Percentiles rank a stretch among this genome's conserved stretches.
Conservation (phyloP, 2,329 filamentous ascomycete genomes). For the Colletotrichum abscissum region DNA sequence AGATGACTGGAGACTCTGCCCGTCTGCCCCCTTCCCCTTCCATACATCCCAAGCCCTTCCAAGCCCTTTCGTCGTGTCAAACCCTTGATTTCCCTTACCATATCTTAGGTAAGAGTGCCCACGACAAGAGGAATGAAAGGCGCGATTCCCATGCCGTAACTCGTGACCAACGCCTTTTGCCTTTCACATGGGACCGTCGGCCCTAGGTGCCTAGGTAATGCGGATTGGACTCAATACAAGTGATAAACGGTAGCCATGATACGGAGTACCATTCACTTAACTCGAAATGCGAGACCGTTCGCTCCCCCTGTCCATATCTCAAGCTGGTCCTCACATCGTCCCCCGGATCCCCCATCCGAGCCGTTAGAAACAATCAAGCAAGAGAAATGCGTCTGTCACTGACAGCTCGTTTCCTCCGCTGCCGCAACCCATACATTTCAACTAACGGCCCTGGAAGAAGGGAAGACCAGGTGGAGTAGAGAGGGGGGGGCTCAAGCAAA, state of each 20-base stretch:
- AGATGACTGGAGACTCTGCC: neutral
- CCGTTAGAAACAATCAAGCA: neutral
- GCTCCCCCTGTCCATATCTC: neutral
- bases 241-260: too few species aligned
- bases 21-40: neutral
- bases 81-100: neutral
- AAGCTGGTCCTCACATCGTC: neutral
- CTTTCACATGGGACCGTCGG: neutral
- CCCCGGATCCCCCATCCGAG: neutral
- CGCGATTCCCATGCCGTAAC: constrained; percentile 1
- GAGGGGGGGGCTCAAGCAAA: neutral
- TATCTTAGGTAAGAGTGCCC: neutral
- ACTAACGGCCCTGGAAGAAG: neutral
- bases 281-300: neutral
- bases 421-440: neutral
- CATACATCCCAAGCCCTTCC: neutral
- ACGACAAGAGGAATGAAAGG: constrained; percentile 7
- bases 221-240: too few species aligned
- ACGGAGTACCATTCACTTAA: too few species aligned
- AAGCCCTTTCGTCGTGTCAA: neutral
- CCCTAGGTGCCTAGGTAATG: neutral
- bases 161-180: neutral
- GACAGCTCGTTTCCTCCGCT: constrained; percentile 17
- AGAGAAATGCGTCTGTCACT: neutral
- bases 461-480: neutral